Evolutionary conservation across 179 eudicot species (phyloP).

Genomic region (Actinidia arguta): DNA sequence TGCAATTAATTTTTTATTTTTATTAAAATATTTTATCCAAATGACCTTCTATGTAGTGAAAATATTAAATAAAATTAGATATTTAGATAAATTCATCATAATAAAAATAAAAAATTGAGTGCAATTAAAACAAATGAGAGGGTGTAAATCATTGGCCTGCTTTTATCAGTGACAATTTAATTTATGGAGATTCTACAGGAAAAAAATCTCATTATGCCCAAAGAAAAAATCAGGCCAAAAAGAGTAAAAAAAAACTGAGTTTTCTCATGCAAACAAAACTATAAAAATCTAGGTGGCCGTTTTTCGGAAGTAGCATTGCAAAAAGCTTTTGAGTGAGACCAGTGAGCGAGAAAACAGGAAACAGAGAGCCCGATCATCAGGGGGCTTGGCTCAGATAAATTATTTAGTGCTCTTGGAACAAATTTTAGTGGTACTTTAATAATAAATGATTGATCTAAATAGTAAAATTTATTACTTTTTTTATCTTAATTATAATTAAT

Average conservation of each 20-base stretch:
- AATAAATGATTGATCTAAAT: no score
- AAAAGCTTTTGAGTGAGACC: background rate
- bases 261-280: background rate
- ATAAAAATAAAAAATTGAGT: background rate
- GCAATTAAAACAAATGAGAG: background rate
- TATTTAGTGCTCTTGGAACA: no score
- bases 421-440: no score
- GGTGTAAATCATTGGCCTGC: fast-evolving
- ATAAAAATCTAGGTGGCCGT: background rate
- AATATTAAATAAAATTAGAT: no score
- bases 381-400: background rate
- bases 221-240: fast-evolving
- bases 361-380: slow-evolving; percentile 13
- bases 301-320: background rate
- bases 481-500: no score
- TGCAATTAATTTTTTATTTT: background rate
- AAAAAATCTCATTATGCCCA: background rate
- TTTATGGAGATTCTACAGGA: no score
- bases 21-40: background rate
- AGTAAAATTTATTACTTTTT: background rate
- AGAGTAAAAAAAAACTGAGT: background rate
- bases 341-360: slow-evolving; percentile 12
- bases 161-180: background rate
- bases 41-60: no score
- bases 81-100: background rate